A percentile compares a stretch with the other conserved stretches of the same genome.
phyloP scores from a whole-genome alignment of 2,329 filamentous ascomycete species.

The Microdochium trichocladiopsis region DNA sequence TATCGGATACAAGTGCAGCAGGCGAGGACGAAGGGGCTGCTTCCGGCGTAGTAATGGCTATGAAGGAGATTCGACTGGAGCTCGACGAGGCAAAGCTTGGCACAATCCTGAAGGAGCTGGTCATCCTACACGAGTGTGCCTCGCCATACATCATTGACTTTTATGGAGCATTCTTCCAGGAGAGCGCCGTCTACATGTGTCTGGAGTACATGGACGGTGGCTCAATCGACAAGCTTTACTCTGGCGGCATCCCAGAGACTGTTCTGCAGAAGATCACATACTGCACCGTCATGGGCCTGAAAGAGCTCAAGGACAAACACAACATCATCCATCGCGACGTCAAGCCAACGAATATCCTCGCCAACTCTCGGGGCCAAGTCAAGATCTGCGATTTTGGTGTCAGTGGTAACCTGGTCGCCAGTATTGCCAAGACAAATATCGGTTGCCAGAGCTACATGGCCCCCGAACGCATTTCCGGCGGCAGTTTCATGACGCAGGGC shows the following conservation, averaged over 20 bases:
- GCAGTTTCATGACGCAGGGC: constrained; percentile 66
- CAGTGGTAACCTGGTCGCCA: constrained; percentile 90
- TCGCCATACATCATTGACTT: constrained; percentile 98
- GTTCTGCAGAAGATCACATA: constrained; percentile 87
- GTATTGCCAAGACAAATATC: constrained; percentile 97
- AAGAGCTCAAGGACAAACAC: constrained; percentile 91
- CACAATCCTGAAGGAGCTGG: constrained; percentile 94
- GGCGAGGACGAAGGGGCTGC: constrained; percentile 18
- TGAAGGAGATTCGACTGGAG: constrained; percentile 97
- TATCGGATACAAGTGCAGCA: constrained; percentile 6
- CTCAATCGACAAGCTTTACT: constrained; percentile 93
- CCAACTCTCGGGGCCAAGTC: constrained; percentile 83
- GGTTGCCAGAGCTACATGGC: constrained; percentile 99
- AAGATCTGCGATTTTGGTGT: constrained; percentile 99
- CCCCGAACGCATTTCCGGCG: constrained; percentile 87
- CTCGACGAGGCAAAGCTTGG: constrained; percentile 95
- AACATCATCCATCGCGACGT: constrained; percentile 99
- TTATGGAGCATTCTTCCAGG: constrained; percentile 97
- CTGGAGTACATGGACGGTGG: constrained; percentile 99
- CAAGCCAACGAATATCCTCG: constrained; percentile 96
- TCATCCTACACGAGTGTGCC: constrained; percentile 89
- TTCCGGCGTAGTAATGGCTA: constrained; percentile 84
- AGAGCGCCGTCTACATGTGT: constrained; percentile 97
- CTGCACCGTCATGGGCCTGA: constrained; percentile 84
- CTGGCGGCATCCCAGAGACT: constrained; percentile 80